phyloP scores from a whole-genome alignment of 345 rosid species.

The Eutrema yunnanense region DNA sequence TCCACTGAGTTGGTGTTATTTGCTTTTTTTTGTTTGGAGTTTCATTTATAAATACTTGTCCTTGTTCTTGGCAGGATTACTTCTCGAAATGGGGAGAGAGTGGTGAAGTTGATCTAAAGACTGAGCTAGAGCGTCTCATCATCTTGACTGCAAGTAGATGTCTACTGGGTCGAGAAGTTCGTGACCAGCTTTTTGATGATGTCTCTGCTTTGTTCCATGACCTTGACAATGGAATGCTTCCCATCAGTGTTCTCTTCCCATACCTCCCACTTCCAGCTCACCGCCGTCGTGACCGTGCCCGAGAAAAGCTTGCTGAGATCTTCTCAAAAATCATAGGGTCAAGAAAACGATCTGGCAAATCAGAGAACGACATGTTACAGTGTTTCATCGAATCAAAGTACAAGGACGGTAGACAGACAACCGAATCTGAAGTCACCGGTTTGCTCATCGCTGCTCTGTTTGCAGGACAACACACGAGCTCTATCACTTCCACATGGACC shows the following conservation, averaged over 20 bases:
- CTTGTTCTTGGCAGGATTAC: conserved; percentile 53
- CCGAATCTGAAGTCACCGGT: conserved; percentile 84
- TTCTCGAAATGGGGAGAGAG: conserved; percentile 94
- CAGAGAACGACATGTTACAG: conserved; percentile 95
- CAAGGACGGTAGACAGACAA: conserved; percentile 85
- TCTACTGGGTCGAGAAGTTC: conserved; percentile 85
- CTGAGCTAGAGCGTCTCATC: conserved; percentile 87
- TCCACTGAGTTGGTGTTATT: not conserved
- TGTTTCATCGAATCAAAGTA: conserved; percentile 94
- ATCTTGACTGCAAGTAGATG: conserved; percentile 99
- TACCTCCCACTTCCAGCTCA: conserved; percentile 94
- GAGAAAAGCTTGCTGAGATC: conserved; percentile 72
- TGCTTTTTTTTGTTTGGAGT: too few relatives aligned
- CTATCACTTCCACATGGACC: conserved; percentile 96
- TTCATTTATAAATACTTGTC: not conserved
- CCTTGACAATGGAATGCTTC: conserved; percentile 96
- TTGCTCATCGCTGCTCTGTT: conserved; percentile 95
- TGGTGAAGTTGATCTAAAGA: conserved; percentile 88
- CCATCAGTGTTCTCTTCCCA: conserved; percentile 90
- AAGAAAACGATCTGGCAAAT: conserved; percentile 57
- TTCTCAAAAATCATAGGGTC: conserved; percentile 72
- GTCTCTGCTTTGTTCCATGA: conserved; percentile 94
- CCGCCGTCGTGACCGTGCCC: conserved; percentile 82
- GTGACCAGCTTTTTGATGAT: conserved; percentile 90
- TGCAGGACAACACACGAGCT: conserved; percentile 99